These are phyloP conservation scores for Yamadazyma philogaea DNA, from an alignment of 805 yeast genomes.

Conservation along the genomic window DNA sequence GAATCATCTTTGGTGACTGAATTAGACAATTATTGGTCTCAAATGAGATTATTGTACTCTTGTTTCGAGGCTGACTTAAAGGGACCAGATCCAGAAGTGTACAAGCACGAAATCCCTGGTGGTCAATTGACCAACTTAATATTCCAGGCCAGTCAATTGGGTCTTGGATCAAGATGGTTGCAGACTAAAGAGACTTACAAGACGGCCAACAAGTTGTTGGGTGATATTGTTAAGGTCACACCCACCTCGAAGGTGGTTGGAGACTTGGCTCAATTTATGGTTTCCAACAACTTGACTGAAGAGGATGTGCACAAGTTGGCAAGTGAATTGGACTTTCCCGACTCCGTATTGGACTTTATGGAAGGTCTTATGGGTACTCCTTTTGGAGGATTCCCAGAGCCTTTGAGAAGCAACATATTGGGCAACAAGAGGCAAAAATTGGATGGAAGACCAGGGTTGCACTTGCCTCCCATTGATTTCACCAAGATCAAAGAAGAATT, in stretches of 20 bases:
- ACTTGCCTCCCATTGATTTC: conserved; percentile 80
- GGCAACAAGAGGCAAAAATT: conserved; percentile 91
- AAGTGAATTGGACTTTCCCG: conserved; percentile 93
- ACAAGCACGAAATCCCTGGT: conserved; percentile 98
- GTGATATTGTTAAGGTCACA: conserved; percentile 97
- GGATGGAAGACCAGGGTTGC: conserved; percentile 87
- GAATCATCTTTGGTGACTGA: conserved; percentile 67
- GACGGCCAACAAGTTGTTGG: conserved; percentile 85
- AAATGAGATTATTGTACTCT: conserved; percentile 93
- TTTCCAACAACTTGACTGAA: conserved; percentile 80
- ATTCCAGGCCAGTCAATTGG: conserved; percentile 99
- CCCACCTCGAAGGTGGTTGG: conserved; percentile 99
- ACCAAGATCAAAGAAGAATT: conserved; percentile 69
- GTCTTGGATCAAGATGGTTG: conserved; percentile 94
- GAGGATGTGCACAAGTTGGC: conserved; percentile 90
- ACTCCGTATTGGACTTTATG: conserved; percentile 95
- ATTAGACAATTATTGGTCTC: conserved; percentile 96
- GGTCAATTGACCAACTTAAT: conserved; percentile 97
- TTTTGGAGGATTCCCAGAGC: conserved; percentile 99
- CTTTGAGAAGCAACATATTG: conserved; percentile 86
- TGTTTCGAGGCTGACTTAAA: conserved; percentile 98
- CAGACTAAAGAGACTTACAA: conserved; percentile 94
- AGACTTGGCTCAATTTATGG: conserved; percentile 99
- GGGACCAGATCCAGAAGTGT: conserved; percentile 99
- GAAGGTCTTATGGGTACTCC: conserved; percentile 99